Conservation (phyloP, 345 rosid genomes). For the Ailanthus altissimus region DNA sequence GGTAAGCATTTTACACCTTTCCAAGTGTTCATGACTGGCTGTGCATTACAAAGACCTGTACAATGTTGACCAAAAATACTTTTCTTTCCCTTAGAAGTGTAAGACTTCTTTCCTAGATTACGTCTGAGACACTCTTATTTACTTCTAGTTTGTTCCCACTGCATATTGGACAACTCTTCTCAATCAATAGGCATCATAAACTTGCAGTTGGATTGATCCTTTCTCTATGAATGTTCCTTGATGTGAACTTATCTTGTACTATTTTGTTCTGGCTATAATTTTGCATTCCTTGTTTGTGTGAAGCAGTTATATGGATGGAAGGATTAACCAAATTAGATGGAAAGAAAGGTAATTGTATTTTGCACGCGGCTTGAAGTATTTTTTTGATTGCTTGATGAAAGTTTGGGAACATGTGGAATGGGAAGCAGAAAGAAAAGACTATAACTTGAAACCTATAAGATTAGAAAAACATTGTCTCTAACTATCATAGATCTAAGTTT, state of each 20-base stretch:
- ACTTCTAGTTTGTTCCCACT: background rate
- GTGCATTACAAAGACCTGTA: background rate
- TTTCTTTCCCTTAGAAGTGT: background rate
- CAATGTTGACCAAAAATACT: background rate
- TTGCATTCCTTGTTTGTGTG: background rate
- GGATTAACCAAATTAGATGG: background rate
- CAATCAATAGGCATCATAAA: background rate
- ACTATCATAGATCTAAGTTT: background rate
- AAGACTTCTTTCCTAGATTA: background rate
- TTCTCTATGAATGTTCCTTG: background rate
- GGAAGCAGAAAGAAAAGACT: background rate
- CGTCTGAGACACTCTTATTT: background rate
- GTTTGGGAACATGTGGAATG: background rate
- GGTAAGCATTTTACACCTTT: too few relatives aligned
- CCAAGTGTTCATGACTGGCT: background rate
- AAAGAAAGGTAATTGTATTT: background rate
- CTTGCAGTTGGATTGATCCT: background rate
- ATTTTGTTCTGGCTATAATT: constrained; percentile 1
- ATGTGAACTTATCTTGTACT: background rate
- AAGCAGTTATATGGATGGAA: background rate
- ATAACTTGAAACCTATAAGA: background rate
- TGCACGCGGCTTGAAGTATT: background rate
- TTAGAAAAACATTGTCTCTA: background rate
- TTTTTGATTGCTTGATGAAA: background rate
- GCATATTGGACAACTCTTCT: background rate